Evolutionary conservation across 257 asterid genomes (phyloP), one percentile per base, ranked within the genome.

Genomic region (Solanum arcanum): DNA sequence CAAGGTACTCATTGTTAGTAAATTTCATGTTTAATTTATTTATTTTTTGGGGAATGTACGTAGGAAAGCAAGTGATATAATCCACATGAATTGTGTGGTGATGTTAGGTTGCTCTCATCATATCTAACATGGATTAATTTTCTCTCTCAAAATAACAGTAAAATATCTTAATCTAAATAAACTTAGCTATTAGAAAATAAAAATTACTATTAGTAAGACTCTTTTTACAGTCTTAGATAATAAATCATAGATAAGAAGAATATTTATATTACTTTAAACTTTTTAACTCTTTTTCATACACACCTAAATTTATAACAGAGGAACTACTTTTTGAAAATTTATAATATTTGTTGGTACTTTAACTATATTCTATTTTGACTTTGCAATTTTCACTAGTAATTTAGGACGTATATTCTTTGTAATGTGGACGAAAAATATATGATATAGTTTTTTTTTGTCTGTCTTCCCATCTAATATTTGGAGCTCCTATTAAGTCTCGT

Each of bases 1-100:
- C 84, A 49, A 81, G 85, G 18, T 69, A 81, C 85, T 27, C 68
- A 29, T 80, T n/a, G 35, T 44, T 77, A 44, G 59, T 42, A 77
- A 77, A 44, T 14, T 25, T 77, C 3, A 44, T 46, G 9, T 13
- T 41, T 39, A 60, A 60, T 64, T 64, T 23, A 23, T n/a, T 11
- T 64, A 25, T 62, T 1, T 64, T 0, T 44, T 41, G 9, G 59
- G 21, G n/a, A 23, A 41, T 76, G 12, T 37, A 37, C 39, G 39
- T 76, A 41, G 23, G 35, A 76, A 73, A 68, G 31, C 15, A 2
- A 77, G 29, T 74, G 49, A 47, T 80, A 80, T 47, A 21, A 80
- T 46, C 85, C 85, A 80, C 44, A 49, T 37, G 29, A 74, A 80
- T 80, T 29, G 27, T 47, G 66, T 47, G 85, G 27, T 47, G 68